phyloP scores from a whole-genome alignment of 192 early-diverging fungal species.

The Coemansia sp. region DNA sequence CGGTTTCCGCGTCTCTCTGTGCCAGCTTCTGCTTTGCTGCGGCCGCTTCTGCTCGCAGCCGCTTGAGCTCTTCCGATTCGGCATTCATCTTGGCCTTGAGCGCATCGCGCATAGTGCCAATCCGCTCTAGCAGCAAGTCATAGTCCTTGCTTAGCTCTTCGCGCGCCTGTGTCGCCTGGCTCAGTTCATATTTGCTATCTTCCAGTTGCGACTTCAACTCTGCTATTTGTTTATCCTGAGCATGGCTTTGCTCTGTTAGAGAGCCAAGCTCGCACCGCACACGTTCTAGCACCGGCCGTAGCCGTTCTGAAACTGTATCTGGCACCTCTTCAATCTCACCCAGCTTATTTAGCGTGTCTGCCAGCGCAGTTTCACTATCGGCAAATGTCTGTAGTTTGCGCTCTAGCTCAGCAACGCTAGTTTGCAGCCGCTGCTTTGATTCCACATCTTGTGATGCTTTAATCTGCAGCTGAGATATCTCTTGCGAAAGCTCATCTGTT shows the following conservation, averaged over 20 bases:
- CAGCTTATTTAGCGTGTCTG: slow-evolving; percentile 14
- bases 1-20: slow-evolving; percentile 1
- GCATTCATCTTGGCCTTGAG: slow-evolving; percentile 78
- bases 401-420: slow-evolving; percentile 13
- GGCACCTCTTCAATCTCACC: slow-evolving; percentile 23
- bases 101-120: slow-evolving; percentile 77
- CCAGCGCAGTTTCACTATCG: slow-evolving; percentile 14
- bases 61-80: slow-evolving; percentile 63
- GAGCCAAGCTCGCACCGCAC: slow-evolving; percentile 5
- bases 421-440: slow-evolving; percentile 5
- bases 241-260: neutral
- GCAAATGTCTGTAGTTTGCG: slow-evolving; percentile 6
- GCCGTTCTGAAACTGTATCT: slow-evolving; percentile 12
- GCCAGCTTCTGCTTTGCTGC: slow-evolving; percentile 15
- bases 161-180: slow-evolving; percentile 36
- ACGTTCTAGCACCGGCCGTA: slow-evolving; percentile 28
- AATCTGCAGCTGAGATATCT: slow-evolving; percentile 30
- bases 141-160: slow-evolving; percentile 56
- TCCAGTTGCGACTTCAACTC: slow-evolving; percentile 29
- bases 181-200: slow-evolving; percentile 17
- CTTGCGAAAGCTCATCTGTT: slow-evolving; percentile 8
- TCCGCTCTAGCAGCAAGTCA: slow-evolving; percentile 67
- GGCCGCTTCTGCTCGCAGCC: slow-evolving; percentile 28
- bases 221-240: slow-evolving; percentile 4
- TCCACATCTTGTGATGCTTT: slow-evolving; percentile 17